These are phyloP conservation scores for Capsicum baccatum DNA, from an alignment of 257 asterid genomes.

Conservation along the genomic window DNA sequence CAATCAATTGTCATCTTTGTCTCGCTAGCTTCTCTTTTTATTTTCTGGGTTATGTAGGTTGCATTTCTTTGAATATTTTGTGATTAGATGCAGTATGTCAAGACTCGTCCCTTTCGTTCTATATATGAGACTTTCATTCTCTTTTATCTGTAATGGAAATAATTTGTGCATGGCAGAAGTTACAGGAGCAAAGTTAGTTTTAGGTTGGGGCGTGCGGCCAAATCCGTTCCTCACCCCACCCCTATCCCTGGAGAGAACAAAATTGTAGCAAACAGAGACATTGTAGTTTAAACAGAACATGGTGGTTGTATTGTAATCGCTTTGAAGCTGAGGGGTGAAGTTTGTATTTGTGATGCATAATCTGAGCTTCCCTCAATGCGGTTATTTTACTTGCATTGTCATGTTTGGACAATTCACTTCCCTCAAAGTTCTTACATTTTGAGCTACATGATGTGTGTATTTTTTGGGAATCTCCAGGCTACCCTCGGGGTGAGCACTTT, in stretches of 20 bases:
- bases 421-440: not conserved
- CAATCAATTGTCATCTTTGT: not conserved
- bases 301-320: not conserved
- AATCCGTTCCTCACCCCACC: not conserved
- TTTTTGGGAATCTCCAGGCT: not conserved
- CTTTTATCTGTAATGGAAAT: not conserved
- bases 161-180: not conserved
- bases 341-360: not conserved
- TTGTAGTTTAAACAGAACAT: not conserved
- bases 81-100: not conserved
- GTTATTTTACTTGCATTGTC: not conserved
- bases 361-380: not conserved
- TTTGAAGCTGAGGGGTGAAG: not conserved
- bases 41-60: not conserved
- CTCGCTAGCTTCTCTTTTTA: not conserved
- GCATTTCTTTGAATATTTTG: not conserved
- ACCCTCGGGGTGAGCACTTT: no score
- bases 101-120: not conserved
- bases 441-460: not conserved
- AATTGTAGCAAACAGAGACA: not conserved
- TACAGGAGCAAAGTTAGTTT: conserved; percentile 19
- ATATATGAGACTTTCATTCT: not conserved
- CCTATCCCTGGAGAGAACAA: conserved; percentile 1
- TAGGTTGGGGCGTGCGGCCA: not conserved
- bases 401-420: not conserved